phyloP scores from a whole-genome alignment of 768 basidiomycete genomes.

The Amanita muscaria region DNA sequence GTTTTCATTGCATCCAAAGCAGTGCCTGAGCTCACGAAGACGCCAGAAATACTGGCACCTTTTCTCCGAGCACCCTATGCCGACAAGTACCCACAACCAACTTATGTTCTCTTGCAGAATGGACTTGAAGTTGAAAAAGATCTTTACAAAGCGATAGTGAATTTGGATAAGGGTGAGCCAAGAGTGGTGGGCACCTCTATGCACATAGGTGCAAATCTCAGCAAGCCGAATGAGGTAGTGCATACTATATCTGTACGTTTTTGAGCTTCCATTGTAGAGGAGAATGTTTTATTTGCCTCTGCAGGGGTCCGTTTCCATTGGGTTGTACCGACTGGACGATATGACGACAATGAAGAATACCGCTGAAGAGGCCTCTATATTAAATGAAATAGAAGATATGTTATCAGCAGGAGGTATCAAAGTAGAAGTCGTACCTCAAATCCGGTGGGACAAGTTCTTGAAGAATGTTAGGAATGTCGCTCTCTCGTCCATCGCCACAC shows the following conservation, averaged over 20 bases:
- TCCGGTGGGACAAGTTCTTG: conserved; percentile 51
- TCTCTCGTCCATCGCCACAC: conserved; percentile 43
- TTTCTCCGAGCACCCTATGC: conserved; percentile 42
- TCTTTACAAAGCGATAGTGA: conserved; percentile 43
- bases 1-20: conserved; percentile 66
- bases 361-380: conserved; percentile 29
- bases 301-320: conserved; percentile 44
- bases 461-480: conserved; percentile 62
- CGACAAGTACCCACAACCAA: conserved; percentile 40
- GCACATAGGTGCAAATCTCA: conserved; percentile 45
- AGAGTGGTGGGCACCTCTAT: conserved; percentile 47
- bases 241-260: conserved; percentile 43
- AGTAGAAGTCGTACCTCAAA: conserved; percentile 41
- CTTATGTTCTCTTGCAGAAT: conserved; percentile 61
- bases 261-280: not conserved
- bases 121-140: conserved; percentile 64
- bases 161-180: conserved; percentile 33
- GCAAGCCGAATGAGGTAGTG: conserved; percentile 37
- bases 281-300: not conserved
- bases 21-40: conserved; percentile 54
- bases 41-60: conserved; percentile 46
- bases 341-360: conserved; percentile 33
- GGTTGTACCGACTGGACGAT: conserved; percentile 44
- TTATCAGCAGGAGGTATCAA: conserved; percentile 40
- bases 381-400: conserved; percentile 37